Percentiles rank a stretch among this genome's conserved stretches.
Conservation (phyloP, 208 protist genomes). For the Lotmaria passim region DNA sequence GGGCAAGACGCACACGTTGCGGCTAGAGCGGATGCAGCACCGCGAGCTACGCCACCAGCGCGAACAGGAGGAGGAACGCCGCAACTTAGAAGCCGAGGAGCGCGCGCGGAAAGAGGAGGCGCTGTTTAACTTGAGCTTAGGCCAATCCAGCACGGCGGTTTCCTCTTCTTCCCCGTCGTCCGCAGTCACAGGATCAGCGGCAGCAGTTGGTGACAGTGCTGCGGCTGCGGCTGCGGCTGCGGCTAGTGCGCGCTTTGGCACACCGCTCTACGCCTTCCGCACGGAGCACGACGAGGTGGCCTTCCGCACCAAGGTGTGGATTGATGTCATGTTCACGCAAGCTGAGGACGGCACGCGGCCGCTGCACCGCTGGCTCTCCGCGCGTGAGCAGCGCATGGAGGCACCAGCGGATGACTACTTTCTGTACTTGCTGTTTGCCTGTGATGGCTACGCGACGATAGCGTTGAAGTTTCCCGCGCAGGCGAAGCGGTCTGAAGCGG, state of each 20-base stretch:
- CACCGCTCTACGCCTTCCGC: conserved; percentile 69
- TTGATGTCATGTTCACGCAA: conserved; percentile 73
- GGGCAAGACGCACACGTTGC: conserved; percentile 77
- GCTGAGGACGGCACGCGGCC: conserved; percentile 66
- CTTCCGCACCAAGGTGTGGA: conserved; percentile 83
- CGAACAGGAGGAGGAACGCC: conserved; percentile 68
- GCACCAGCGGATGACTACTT: conserved; percentile 57
- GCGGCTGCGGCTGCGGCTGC: conserved; percentile 21
- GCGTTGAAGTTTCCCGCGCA: conserved; percentile 81
- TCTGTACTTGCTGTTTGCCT: conserved; percentile 84
- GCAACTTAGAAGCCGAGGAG: conserved; percentile 46
- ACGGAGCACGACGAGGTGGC: conserved; percentile 63
- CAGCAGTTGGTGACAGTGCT: not conserved
- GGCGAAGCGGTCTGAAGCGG: conserved; percentile 29
- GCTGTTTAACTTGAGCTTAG: conserved; percentile 43
- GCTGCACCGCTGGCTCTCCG: conserved; percentile 82
- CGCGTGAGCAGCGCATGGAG: conserved; percentile 82
- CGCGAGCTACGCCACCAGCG: conserved; percentile 51
- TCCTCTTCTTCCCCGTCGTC: conserved; percentile 8
- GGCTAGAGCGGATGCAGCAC: conserved; percentile 72
- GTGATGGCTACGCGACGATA: conserved; percentile 83
- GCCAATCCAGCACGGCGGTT: not conserved
- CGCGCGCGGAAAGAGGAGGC: conserved; percentile 53
- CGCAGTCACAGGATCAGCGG: not conserved
- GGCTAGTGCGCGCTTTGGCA: conserved; percentile 44